Conservation (phyloP, 2,329 filamentous ascomycete genomes). For the Hymenotorrendiella dingleyae region DNA sequence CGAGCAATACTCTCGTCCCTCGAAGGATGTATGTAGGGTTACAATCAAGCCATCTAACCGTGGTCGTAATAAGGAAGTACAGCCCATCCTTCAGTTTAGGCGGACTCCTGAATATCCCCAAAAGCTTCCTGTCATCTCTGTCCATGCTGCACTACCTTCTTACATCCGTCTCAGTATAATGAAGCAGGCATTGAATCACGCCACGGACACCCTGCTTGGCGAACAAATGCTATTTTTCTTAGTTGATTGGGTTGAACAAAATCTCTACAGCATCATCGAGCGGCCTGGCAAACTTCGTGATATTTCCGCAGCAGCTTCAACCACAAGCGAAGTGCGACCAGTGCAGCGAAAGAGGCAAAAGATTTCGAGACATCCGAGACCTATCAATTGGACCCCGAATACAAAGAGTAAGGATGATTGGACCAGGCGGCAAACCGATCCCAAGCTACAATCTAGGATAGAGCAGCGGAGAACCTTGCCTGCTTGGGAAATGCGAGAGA, state of each 20-base stretch:
- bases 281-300: constrained; percentile 78
- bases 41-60: constrained; percentile 53
- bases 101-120: constrained; percentile 70
- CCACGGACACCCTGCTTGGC: constrained; percentile 64
- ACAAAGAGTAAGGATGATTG: constrained; percentile 59
- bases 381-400: constrained; percentile 60
- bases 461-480: constrained; percentile 67
- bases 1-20: constrained; percentile 58
- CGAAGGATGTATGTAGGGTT: constrained; percentile 63
- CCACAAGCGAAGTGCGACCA: constrained; percentile 45
- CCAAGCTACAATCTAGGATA: constrained; percentile 70
- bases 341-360: constrained; percentile 25
- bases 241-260: constrained; percentile 85
- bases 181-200: constrained; percentile 67
- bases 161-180: constrained; percentile 90
- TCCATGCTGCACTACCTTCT: constrained; percentile 70
- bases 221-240: constrained; percentile 90
- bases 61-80: constrained; percentile 42
- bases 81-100: constrained; percentile 59
- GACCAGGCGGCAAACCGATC: constrained; percentile 58
- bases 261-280: constrained; percentile 75
- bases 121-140: constrained; percentile 59
- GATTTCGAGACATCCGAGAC: constrained; percentile 43
- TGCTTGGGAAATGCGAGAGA: constrained; percentile 77
- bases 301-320: constrained; percentile 72